Evolutionary conservation across 352 stramenopile genomes (phyloP), one percentile per base, ranked within the genome.

Genomic region (Bremia lactucae): DNA sequence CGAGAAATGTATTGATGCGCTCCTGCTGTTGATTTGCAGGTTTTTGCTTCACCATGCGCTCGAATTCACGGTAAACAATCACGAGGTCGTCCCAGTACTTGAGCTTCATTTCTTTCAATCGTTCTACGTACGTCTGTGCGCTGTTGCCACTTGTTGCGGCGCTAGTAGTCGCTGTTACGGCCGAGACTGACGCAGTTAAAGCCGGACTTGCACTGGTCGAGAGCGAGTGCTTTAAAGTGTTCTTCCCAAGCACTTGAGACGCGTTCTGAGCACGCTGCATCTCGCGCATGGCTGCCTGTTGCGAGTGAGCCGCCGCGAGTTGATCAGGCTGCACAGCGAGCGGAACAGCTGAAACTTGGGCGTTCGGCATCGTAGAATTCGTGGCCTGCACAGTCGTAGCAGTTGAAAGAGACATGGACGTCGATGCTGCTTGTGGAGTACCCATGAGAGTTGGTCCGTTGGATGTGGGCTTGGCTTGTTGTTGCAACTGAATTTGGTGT

Each of bases 71-170:
- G 42, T 86, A 87, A 14, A 90, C 78, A 35, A 88, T 73, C 35
- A 90, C 68, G 8, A 90, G 40, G 37, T 87, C 75, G 19, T 90
- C 71, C 75, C 75, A 90, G 36, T 90, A 88, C 46, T 90, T 90
- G 15, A 55, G 49, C 39, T 83, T 84, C 55, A 87, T 69, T 44
- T 86, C 68, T 40, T 77, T 79, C 13, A 87, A 59, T 14, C 73
- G 65, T 18, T 90, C 75, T 19, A 68, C 68, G 49, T 90, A 90
- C 11, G 71, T 71, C 41, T 62, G 49, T n/a, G 52, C 68, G 24
- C 22, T 46, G 29, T 45, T 52, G 6, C 50, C 48, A 16, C 44
- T 48, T n/a, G 36, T 57, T 4, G 43, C 43, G 21, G 65, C 23
- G 36, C 56, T 42, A 11, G 34, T 50, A 21, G 52, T 62, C 0